Percentiles rank a stretch among this genome's conserved stretches.
These are phyloP conservation scores for Arthroderma sp. DNA, from an alignment of 2,329 filamentous ascomycete species.

Conservation along the genomic window DNA sequence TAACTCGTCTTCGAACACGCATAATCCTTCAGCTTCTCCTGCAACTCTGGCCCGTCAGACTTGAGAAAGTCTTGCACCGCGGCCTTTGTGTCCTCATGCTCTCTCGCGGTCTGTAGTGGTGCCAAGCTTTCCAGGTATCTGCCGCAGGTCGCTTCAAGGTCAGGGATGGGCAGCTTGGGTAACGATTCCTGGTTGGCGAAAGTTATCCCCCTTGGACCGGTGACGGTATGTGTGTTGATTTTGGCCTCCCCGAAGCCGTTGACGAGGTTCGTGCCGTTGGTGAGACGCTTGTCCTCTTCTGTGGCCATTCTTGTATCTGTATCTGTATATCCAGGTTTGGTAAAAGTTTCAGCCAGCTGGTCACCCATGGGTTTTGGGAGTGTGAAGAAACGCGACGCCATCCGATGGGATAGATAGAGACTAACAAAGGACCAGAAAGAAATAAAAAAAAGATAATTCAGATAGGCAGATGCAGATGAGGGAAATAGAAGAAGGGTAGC, in stretches of 20 bases:
- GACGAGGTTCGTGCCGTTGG: slow-evolving; percentile 19
- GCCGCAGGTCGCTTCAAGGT: slow-evolving; percentile 62
- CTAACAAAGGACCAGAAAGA: neutral
- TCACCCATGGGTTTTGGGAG: slow-evolving; percentile 61
- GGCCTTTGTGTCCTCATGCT: slow-evolving; percentile 68
- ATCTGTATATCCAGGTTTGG: slow-evolving; percentile 29
- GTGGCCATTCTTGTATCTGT: slow-evolving; percentile 12
- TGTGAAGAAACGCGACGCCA: slow-evolving; percentile 45
- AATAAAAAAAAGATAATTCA: neutral
- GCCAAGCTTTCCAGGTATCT: slow-evolving; percentile 69
- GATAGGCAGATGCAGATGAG: neutral
- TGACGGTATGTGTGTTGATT: slow-evolving; percentile 18
- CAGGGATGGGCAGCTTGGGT: slow-evolving; percentile 84
- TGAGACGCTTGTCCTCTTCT: neutral
- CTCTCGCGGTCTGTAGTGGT: slow-evolving; percentile 66
- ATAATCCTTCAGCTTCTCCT: slow-evolving; percentile 82
- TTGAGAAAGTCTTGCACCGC: slow-evolving; percentile 74
- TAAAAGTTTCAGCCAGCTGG: slow-evolving; percentile 40
- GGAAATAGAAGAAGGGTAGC: neutral
- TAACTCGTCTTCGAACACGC: slow-evolving; percentile 85
- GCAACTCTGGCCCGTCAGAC: slow-evolving; percentile 66
- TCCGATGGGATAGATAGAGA: neutral
- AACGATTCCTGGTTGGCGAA: slow-evolving; percentile 81
- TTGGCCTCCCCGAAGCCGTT: slow-evolving; percentile 37
- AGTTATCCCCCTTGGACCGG: slow-evolving; percentile 49